Evolutionary conservation across 2,329 filamentous ascomycete genomes (phyloP), one percentile per base, ranked within the genome.

Genomic region (Verticillium tricorpus): DNA sequence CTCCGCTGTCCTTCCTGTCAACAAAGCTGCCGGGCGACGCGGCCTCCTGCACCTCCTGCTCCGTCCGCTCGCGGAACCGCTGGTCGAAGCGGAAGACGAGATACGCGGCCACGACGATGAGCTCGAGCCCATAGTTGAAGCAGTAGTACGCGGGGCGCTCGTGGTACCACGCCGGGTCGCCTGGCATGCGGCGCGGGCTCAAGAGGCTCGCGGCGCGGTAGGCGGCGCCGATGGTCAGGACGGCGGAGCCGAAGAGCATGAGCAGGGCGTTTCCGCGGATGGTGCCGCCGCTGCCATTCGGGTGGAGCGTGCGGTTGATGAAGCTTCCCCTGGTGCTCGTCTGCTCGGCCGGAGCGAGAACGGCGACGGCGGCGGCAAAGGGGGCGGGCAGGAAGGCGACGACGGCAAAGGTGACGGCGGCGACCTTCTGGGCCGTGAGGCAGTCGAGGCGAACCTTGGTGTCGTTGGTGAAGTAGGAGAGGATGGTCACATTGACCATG

Each of bases 91-190:
- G 83, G 22, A 82, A 74, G 17, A 89, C 69, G 0, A 88, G 82
- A 74, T 91, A 94, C 9, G 88, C 76, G 60, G 81, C 83, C 5
- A 94, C 81, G 40, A 92, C 86, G 28, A 89, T 70, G 50, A 93
- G 77, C 74, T 96, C 93, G 40, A 93, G 80, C 17, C 78, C 78
- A 70, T 91, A 96, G 76, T 91, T 90, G 78, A 95, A 91, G 70
- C 87, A 76, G 77, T 95, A 96, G 78, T 92, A 96, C 68, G 84
- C 86, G 1, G 87, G 84, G 72, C 89, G 90, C 69, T 78, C 78
- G 68, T 92, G 84, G 71, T 88, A 94, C 83, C 88, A 90, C 5
- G 87, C 88, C 2, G 90, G 86, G 62, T 85, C 52, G 12, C 55
- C 77, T 61, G 69, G 68, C 56, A 56, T 56, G 45, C 58, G 3